Evolutionary conservation across 129 eudicot species (phyloP), one percentile per base, ranked within the genome.

Genomic region (Deinandra increscens): DNA sequence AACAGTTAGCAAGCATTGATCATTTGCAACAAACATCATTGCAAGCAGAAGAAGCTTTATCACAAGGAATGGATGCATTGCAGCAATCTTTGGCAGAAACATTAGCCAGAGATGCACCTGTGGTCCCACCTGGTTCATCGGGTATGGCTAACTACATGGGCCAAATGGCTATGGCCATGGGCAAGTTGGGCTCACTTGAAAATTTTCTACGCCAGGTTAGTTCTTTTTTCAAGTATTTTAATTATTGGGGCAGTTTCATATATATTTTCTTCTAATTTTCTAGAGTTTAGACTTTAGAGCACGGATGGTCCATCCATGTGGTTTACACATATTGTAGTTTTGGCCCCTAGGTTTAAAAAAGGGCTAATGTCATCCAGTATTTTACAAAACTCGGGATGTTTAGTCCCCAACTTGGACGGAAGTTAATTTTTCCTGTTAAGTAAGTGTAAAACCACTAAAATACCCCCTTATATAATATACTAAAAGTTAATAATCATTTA

Each of bases 81-180:
- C 95, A 89, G 77, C 97, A 89, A 61, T 87, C 99, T 17, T 72
- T 93, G 36, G 89, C 96, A 0, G 89, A 86, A 78, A 92, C 98
- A 1, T 74, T 92, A 33, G 91, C 97, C 54, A 80, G 68, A 62
- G 92, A 86, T 14, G 49, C 88, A 45, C 81, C 90, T 4, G 82
- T 67, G 64, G 51, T 86, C 19, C 77, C 88, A 31, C 85, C 90
- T 37, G 87, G 90, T 10, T 75, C 95, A 39, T 89, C 85, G 42
- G 87, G 91, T 43, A 88, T 87, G 65, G 99, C 97, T 10, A 93
- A 85, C 71, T 93, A 93, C 70, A 93, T 93, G 97, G 99, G 99
- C 71, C 98, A 92, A 60, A 92, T 92, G 98, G 96, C 96, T 10
- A 88, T 92, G 96, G 98, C 98, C 12, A 93, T 93, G 99, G 97